Percentiles rank a stretch among this genome's conserved stretches.
phyloP scores from a whole-genome alignment of 2,329 filamentous ascomycete species.

The Escovopsis sp. region DNA sequence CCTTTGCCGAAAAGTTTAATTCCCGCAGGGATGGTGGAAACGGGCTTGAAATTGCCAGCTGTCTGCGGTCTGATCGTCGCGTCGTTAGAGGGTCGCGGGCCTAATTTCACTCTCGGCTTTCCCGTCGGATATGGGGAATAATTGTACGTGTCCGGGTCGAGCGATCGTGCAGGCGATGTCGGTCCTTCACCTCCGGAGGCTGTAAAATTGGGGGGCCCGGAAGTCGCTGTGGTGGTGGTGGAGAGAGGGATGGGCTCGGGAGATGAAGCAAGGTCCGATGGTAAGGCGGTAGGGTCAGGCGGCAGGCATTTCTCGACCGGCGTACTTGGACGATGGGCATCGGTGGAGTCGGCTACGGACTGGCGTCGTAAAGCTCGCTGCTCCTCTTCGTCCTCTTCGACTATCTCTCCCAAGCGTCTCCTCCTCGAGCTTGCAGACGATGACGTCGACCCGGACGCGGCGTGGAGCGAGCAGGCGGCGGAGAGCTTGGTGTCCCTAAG shows the following conservation, averaged over 20 bases:
- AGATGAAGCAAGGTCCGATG: slow-evolving; percentile 35
- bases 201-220: slow-evolving; percentile 37
- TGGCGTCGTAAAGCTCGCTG: slow-evolving; percentile 42
- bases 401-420: slow-evolving; percentile 75
- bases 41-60: slow-evolving; percentile 50
- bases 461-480: slow-evolving; percentile 76
- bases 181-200: slow-evolving; percentile 28
- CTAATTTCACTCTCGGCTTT: slow-evolving; percentile 79
- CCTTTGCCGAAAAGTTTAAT: slow-evolving; percentile 53
- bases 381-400: slow-evolving; percentile 80
- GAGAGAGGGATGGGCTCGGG: slow-evolving; percentile 36
- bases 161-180: slow-evolving; percentile 28
- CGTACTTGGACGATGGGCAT: slow-evolving; percentile 15
- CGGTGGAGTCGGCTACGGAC: slow-evolving; percentile 35
- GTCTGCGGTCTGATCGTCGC: slow-evolving; percentile 45
- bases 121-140: slow-evolving; percentile 34
- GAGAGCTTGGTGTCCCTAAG: slow-evolving; percentile 80
- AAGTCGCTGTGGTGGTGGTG: slow-evolving; percentile 22
- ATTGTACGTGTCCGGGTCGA: slow-evolving; percentile 35
- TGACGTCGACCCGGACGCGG: slow-evolving; percentile 70
- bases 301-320: slow-evolving; percentile 12
- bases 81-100: slow-evolving; percentile 65
- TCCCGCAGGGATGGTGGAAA: slow-evolving; percentile 69
- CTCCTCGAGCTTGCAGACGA: slow-evolving; percentile 71
- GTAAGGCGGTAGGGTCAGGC: slow-evolving; percentile 30